Percentiles rank a stretch among this genome's conserved stretches.
Evolutionary conservation across 345 rosid genomes (phyloP).

Genomic region (Heritiera littoralis): DNA sequence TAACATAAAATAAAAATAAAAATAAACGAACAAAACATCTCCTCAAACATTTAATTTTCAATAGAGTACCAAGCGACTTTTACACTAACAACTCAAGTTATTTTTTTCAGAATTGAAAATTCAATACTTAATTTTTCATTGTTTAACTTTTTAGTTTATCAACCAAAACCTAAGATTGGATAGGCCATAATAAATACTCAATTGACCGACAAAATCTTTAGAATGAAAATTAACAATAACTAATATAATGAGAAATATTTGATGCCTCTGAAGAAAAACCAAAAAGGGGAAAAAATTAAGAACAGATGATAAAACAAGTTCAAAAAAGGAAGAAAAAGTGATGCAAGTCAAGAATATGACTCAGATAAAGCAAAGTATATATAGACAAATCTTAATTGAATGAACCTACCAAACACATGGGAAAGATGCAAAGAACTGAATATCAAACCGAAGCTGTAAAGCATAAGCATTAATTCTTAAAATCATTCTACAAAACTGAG

Average conservation of each 20-base stretch:
- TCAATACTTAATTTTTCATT: not conserved
- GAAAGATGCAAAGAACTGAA: conserved; percentile 8
- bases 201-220: not conserved
- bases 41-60: not conserved
- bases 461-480: not conserved
- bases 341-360: not conserved
- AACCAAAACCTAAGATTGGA: not conserved
- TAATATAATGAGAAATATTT: not conserved
- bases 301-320: not conserved
- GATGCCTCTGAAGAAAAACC: not conserved
- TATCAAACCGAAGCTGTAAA: not conserved
- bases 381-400: not conserved
- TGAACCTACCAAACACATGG: not conserved
- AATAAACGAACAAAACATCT: not conserved
- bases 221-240: not conserved
- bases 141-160: not conserved
- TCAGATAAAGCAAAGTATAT: not conserved
- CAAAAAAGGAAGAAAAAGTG: not conserved
- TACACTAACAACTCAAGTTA: not conserved
- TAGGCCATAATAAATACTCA: not conserved
- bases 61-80: not conserved
- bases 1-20: not conserved
- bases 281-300: not conserved
- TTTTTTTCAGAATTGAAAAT: too few relatives aligned
- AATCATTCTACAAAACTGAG: not conserved